Base-by-base conservation (phyloP, 306 rosid species). In the Oemleria cerasiformis region DNA sequence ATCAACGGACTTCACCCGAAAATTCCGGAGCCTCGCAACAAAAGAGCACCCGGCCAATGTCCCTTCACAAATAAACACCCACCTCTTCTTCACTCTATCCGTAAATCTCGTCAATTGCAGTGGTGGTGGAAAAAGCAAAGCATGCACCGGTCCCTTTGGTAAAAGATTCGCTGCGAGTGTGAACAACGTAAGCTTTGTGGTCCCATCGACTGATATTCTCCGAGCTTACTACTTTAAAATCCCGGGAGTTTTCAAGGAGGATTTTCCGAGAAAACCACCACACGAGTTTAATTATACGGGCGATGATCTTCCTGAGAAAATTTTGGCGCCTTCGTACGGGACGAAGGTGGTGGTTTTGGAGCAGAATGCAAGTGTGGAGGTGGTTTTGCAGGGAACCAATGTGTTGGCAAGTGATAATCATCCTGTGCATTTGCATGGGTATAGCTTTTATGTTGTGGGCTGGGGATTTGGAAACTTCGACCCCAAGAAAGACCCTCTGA, bases 171-270 rank as follows among this genome's bases (percentile, higher is more conserved):
- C 88, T 0, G 83, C 91, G 0, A 88, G 91, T 58, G 41, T 86
- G 80, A 88, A 86, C 76, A 88, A 86, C 79, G 62, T 88, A 17
- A 88, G 88, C 91, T 72, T 78, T 60, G 82, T 78, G 36, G 7
- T 70, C 43, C 82, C 74, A 11, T 42, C 77, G 0, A 21, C 67
- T 10, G 48, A 68, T 36, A 48, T 72, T 15, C 82, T 78, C 60
- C 58, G 57, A 30, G 77, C 82, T 14, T 67, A 72, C 50, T 72
- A 78, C 20, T 23, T 59, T 15, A 41, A 60, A 1, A 30, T 78
- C 58, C 30, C 63, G 1, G 70, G 73, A 3, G 82, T 78, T 36
- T 78, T 72, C 39, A 42, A 54, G 65, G 60, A 3, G 11, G 75
- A 85, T 64, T 85, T 85, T 25, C 89, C 89, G 0, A 68, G 15